Conservation (phyloP, 352 stramenopile species). For the Stramenopiles sp. region DNA sequence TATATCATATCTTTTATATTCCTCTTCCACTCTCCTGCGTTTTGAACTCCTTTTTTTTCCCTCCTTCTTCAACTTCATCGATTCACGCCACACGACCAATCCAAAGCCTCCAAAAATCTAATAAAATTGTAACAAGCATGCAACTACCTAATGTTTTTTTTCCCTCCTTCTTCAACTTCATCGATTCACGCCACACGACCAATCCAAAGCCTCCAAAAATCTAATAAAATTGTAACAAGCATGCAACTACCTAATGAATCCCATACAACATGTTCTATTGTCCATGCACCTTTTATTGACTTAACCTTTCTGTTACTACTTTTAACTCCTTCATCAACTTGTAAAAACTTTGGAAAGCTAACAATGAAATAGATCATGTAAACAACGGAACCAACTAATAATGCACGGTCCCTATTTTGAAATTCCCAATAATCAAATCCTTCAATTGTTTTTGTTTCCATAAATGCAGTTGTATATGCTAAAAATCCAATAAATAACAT, state of each 20-base stretch:
- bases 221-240: conserved; percentile 13
- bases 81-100: too few species aligned
- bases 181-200: too few species aligned
- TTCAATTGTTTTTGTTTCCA: conserved; percentile 60
- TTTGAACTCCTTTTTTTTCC: too few species aligned
- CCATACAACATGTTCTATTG: not conserved
- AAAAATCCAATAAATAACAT: conserved; percentile 25
- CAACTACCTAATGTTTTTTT: conserved; percentile 7
- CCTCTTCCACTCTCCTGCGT: too few species aligned
- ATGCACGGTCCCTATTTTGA: conserved; percentile 41
- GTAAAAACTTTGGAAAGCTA: conserved; percentile 32
- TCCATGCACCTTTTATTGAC: conserved; percentile 8
- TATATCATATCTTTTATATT: too few species aligned
- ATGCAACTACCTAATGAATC: conserved; percentile 13
- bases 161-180: too few species aligned
- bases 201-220: conserved; percentile 13
- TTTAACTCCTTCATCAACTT: conserved; percentile 7
- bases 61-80: too few species aligned
- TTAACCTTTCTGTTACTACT: not conserved
- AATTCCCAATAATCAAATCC: conserved; percentile 64
- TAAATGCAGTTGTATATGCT: conserved; percentile 60
- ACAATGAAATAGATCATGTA: conserved; percentile 75
- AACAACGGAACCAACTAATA: conserved; percentile 42
- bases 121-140: conserved; percentile 14
- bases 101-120: conserved; percentile 14